Percentiles rank a stretch among this genome's conserved stretches.
Evolutionary conservation across 495 filamentous ascomycete genomes (phyloP).

Genomic region (Penicillium longicatenatum): DNA sequence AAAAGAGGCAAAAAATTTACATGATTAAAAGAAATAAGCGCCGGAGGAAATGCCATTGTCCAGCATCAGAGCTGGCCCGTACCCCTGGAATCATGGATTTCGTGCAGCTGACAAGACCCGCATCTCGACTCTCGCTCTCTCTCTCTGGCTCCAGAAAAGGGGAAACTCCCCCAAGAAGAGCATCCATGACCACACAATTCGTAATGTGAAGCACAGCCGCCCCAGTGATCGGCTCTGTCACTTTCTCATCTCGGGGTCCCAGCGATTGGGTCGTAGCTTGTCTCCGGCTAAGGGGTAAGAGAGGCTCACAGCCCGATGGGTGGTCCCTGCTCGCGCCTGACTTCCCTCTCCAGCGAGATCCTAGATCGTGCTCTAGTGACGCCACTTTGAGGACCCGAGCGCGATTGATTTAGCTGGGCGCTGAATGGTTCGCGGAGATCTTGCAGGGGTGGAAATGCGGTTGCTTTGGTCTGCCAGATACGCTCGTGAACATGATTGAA

Average conservation of each 20-base stretch:
- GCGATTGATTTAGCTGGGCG: constrained; percentile 3
- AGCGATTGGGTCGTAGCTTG: constrained; percentile 19
- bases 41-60: constrained; percentile 2
- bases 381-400: constrained; percentile 14
- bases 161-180: constrained; percentile 6
- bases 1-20: background rate
- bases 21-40: background rate
- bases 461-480: background rate
- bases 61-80: background rate
- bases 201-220: constrained; percentile 7
- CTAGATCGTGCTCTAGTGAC: constrained; percentile 17
- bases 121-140: constrained; percentile 3
- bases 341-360: constrained; percentile 16
- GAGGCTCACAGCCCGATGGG: constrained; percentile 7
- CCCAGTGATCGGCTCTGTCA: constrained; percentile 21
- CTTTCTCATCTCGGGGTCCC: constrained; percentile 17
- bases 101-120: constrained; percentile 21
- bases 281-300: constrained; percentile 17
- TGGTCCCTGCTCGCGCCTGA: constrained; percentile 22
- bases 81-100: constrained; percentile 18
- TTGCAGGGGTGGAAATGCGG: constrained; percentile 12
- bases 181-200: constrained; percentile 1
- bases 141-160: constrained; percentile 26
- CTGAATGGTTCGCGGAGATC: constrained; percentile 9
- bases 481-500: too few relatives aligned